Evolutionary conservation across 208 protist genomes (phyloP), one percentile per base, ranked within the genome.

Genomic region (Leishmania gerbilli): DNA sequence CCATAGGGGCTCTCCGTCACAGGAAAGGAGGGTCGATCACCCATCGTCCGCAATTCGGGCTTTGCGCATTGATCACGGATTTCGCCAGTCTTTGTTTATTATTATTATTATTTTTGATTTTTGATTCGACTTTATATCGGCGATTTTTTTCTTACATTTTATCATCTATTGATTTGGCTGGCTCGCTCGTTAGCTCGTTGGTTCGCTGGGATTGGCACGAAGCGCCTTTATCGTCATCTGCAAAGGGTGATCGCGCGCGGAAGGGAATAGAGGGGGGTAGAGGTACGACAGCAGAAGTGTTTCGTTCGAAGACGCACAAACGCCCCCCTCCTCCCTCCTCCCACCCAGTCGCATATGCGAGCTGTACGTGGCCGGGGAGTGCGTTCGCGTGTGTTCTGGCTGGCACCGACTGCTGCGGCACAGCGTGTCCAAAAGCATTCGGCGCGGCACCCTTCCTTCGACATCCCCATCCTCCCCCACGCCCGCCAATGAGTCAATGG

Each of bases 91-190:
- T 74, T 27, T 53, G 17, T 53, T 78, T 74, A 34, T 75, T 81
- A n/a, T 80, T 71, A 37, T 71, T 58, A 53, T 72, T 79, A n/a
- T 37, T 37, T 47, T 47, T 49, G 42, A 45, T 76, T 24, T n/a
- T 79, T 68, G 24, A 77, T 75, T 67, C 62, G 19, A 49, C 62
- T 55, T 40, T 31, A 3, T 68, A 7, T 56, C 75, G 17, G 21
- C 42, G 24, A 34, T 42, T 58, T 58, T 55, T 1, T 58, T 7
- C 42, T 27, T 19, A 47, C 24, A 1, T 53, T 19, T 49, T 72
- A 37, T 13, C 27, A 2, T 76, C 11, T 0, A 0, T 58, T 40
- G 62, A 6, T 62, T 58, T 55, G n/a, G 31, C n/a, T 67, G 24
- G 2, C n/a, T 31, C 2, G 24, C 60, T 40, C 13, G 8, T 67